These are phyloP conservation scores for Capsicum baccatum DNA, from an alignment of 257 asterid species.

Conservation along the genomic window DNA sequence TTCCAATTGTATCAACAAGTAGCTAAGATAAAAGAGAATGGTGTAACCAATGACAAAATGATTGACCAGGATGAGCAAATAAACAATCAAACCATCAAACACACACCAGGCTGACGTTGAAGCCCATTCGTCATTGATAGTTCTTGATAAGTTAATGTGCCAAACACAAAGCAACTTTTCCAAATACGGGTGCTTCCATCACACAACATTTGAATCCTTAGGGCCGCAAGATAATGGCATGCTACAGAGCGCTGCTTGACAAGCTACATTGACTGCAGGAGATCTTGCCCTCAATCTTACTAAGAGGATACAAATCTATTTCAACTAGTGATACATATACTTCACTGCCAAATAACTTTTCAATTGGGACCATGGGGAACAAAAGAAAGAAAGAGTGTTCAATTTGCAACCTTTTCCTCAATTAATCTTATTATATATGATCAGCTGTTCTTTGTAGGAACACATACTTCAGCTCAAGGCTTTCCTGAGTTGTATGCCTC, in stretches of 20 bases:
- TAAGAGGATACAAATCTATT: neutral
- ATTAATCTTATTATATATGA: neutral
- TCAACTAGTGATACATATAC: neutral
- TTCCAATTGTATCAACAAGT: constrained; percentile 15
- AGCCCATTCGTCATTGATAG: neutral
- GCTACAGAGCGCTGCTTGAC: neutral
- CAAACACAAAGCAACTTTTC: neutral
- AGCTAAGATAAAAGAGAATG: constrained; percentile 2
- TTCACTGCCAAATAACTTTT: neutral
- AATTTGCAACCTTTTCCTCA: constrained; percentile 10
- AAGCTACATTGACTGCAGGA: neutral
- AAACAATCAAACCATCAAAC: constrained; percentile 9
- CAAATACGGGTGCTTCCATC: constrained; percentile 1
- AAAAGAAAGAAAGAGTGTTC: neutral
- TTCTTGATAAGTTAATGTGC: neutral
- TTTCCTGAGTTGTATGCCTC: constrained; percentile 18
- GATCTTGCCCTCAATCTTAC: neutral
- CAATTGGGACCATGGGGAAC: neutral
- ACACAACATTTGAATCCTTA: constrained; percentile 17
- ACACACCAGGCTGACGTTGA: neutral
- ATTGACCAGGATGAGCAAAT: constrained; percentile 19
- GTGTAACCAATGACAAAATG: neutral
- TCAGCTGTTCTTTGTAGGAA: constrained; percentile 12
- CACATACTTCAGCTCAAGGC: neutral
- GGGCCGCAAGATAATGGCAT: constrained; percentile 5